These are phyloP conservation scores for Anthracocystis walkeri DNA, from an alignment of 1,284 basidiomycete species.

Conservation along the genomic window DNA sequence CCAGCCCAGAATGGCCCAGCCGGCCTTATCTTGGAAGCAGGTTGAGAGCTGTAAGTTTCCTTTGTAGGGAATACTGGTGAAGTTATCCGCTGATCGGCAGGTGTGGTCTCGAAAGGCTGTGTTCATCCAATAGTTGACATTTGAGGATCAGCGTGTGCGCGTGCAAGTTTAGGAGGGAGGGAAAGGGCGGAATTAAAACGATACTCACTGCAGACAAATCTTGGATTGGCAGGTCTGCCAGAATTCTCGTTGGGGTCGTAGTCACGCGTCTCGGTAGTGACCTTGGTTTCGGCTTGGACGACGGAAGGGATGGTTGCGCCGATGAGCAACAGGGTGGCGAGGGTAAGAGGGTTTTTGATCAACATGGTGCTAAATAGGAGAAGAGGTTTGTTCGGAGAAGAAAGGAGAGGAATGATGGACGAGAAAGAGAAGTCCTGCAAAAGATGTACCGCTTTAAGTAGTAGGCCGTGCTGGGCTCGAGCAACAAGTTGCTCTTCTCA, in stretches of 20 bases:
- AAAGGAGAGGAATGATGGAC: too few relatives aligned
- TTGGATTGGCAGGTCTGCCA: not conserved
- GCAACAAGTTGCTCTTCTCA: too few relatives aligned
- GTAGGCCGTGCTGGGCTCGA: too few relatives aligned
- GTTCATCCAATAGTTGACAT: not conserved
- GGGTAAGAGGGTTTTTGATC: not conserved
- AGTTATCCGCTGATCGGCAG: not conserved
- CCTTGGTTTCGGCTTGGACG: not conserved
- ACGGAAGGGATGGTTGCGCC: not conserved
- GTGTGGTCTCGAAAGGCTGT: too few relatives aligned
- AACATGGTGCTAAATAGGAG: not conserved
- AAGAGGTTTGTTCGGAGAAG: not conserved
- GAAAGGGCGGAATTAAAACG: not conserved
- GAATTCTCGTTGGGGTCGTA: not conserved
- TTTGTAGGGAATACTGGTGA: not conserved
- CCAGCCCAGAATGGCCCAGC: too few relatives aligned
- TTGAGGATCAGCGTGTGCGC: too few relatives aligned
- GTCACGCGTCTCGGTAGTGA: not conserved
- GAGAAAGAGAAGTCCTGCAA: not conserved
- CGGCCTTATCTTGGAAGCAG: not conserved
- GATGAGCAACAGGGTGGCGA: not conserved
- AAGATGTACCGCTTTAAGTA: too few relatives aligned
- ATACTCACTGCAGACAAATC: constrained; percentile 5
- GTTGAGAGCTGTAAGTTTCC: not conserved
- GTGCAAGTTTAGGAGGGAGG: not conserved